Evolutionary conservation across 148 eudicot species (phyloP).

Genomic region (Chenopodium quinoa): DNA sequence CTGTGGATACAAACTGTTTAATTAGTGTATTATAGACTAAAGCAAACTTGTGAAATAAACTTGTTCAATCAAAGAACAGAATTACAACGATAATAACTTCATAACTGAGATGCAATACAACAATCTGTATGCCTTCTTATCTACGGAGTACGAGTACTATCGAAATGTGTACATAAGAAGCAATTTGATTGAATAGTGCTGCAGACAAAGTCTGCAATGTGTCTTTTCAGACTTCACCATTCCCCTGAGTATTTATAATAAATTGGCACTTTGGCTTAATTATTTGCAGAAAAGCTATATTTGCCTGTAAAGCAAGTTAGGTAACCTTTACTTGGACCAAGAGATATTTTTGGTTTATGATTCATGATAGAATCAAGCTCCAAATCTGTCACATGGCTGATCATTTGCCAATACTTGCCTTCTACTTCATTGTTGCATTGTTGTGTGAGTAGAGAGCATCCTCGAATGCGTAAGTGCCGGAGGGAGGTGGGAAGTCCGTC

Average conservation of each 20-base stretch:
- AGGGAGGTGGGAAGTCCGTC: slow-evolving; percentile 28
- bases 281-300: background rate
- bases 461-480: slow-evolving; percentile 27
- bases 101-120: background rate
- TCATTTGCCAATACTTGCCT: slow-evolving; percentile 29
- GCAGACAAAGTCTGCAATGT: background rate
- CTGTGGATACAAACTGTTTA: too few species aligned
- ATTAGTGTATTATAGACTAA: too few species aligned
- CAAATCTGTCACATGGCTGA: slow-evolving; percentile 27
- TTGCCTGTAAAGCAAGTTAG: slow-evolving; percentile 1
- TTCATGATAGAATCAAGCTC: slow-evolving; percentile 16
- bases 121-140: background rate
- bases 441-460: slow-evolving; percentile 22
- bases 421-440: slow-evolving; percentile 21
- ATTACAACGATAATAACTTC: too few species aligned
- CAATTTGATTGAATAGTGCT: background rate
- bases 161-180: background rate
- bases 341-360: background rate
- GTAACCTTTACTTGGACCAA: background rate
- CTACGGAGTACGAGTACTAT: too few species aligned
- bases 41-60: too few species aligned
- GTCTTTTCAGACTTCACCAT: background rate
- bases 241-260: background rate
- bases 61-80: too few species aligned
- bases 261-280: background rate